Base-by-base conservation (phyloP, 2,329 filamentous ascomycete genomes). In the Pseudodiploospora longispora region DNA sequence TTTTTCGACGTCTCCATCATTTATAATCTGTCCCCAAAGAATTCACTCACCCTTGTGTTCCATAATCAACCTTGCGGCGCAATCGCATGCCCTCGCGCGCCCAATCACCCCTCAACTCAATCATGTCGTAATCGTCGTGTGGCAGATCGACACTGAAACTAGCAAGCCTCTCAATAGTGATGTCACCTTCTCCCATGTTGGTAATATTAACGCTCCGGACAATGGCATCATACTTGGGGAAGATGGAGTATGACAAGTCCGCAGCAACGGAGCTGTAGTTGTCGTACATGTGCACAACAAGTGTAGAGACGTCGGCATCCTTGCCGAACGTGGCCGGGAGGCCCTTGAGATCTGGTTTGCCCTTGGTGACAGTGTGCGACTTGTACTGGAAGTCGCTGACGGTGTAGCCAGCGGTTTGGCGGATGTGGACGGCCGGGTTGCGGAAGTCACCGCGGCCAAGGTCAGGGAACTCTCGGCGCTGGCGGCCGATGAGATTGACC, bases 41-140 rank as follows among this genome's bases (percentile, higher is more conserved):
- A 9, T 12, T 34, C 10, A 52, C 68, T 53, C 55, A 75, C 74
- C 74, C 69, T 53, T 78, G 74, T 0, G 62, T 62, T 6, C 80
- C 80, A 42, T 72, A 79, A 28, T 76, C 72, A 2, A 83, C 68
- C 47, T 70, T 72, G 32, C 77, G 63, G 40, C 74, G 69, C 40
- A 75, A 69, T 4, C 72, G 69, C 33, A 72, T 73, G 12, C 72
- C 72, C 54, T 83, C 80, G 12, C 77, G 62, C 0, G 75, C 68
- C 80, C 80, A 83, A 47, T 84, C 80, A 1, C 80, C 80, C 2
- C 73, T 68, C 1, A 83, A 65, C 51, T 78, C 74, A 41, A 84
- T 64, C 70, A 84, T 75, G 19, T 83, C 76, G 10, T 80, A 63
- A 6, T 83, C 77, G 19, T 75, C 65, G 41, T 74, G 75, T 0